These are phyloP conservation scores for Phlegmacium glaucopus DNA, from an alignment of 768 basidiomycete species.

Conservation along the genomic window DNA sequence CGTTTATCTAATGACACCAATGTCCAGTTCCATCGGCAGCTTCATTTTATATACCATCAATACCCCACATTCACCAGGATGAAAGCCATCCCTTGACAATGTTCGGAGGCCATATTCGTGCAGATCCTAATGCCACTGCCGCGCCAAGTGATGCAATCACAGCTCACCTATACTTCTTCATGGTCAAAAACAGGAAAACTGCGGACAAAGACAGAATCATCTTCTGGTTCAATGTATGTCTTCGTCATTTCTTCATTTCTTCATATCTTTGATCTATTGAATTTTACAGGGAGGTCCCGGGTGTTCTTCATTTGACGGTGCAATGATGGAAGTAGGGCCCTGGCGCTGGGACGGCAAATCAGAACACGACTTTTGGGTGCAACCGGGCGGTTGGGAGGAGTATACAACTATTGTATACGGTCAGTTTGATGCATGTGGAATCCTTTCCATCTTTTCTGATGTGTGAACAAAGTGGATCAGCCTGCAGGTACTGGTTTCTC, in stretches of 20 bases:
- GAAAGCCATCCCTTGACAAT: slow-evolving; percentile 68
- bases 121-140: slow-evolving; percentile 60
- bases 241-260: background rate
- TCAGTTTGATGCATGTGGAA: slow-evolving; percentile 37
- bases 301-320: slow-evolving; percentile 94
- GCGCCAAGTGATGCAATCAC: slow-evolving; percentile 57
- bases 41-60: slow-evolving; percentile 74
- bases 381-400: slow-evolving; percentile 96
- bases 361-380: slow-evolving; percentile 62
- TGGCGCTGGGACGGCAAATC: slow-evolving; percentile 68
- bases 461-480: slow-evolving; percentile 77
- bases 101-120: slow-evolving; percentile 82
- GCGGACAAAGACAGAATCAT: slow-evolving; percentile 91
- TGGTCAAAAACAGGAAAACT: slow-evolving; percentile 80
- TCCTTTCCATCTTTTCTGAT: slow-evolving; percentile 1
- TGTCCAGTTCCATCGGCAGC: slow-evolving; percentile 70
- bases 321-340: slow-evolving; percentile 98
- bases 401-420: slow-evolving; percentile 92
- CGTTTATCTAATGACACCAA: slow-evolving; percentile 1
- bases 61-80: slow-evolving; percentile 78
- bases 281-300: slow-evolving; percentile 83
- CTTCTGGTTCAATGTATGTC: slow-evolving; percentile 91
- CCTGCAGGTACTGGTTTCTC: slow-evolving; percentile 96
- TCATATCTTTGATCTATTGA: background rate
- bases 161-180: slow-evolving; percentile 83